phyloP scores from a whole-genome alignment of 139 green algal species.

The Chlamydomonas schloesseri region DNA sequence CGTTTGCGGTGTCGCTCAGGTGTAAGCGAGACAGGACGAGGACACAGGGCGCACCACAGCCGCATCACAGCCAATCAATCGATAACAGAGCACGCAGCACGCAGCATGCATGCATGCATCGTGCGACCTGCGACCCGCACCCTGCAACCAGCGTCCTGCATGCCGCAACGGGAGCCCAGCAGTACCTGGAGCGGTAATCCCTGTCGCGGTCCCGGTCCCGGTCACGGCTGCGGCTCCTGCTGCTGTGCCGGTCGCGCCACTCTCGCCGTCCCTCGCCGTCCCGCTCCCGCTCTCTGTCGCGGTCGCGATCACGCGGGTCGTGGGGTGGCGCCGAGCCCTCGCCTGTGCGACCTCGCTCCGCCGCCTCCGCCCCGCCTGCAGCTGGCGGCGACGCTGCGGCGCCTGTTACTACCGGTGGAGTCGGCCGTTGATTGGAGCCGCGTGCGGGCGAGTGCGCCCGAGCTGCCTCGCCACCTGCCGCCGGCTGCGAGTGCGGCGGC shows the following conservation, averaged over 20 bases:
- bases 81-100: no score
- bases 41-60: no score
- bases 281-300: background rate
- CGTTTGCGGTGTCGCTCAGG: background rate
- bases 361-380: background rate
- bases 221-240: slow-evolving; percentile 2
- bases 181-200: background rate
- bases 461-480: no score
- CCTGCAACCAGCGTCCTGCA: no score
- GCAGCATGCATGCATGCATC: no score
- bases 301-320: background rate
- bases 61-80: no score
- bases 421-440: no score
- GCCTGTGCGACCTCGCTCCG: background rate
- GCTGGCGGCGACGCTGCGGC: background rate
- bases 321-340: background rate
- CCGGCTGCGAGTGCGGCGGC: background rate
- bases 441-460: no score
- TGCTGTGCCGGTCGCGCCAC: background rate
- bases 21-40: no score
- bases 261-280: background rate
- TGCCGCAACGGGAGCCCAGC: no score
- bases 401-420: no score
- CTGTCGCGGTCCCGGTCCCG: slow-evolving; percentile 24
- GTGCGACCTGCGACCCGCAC: no score